Conservation (phyloP, 164 flowering plant genomes). For the Santalum album region DNA sequence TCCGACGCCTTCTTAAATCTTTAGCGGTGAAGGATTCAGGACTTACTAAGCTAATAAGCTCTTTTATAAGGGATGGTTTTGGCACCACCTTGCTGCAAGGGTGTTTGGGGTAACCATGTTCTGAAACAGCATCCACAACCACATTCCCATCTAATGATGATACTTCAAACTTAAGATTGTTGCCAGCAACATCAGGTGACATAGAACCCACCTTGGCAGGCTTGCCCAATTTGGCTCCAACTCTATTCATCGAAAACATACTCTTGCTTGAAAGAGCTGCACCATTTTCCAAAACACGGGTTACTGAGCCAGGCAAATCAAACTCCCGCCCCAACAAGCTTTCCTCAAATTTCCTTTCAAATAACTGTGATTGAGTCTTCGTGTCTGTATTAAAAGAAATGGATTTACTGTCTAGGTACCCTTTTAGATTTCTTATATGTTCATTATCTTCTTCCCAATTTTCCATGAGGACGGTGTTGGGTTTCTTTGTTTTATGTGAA, state of each 20-base stretch:
- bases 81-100: not conserved
- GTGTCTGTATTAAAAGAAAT: too few species aligned
- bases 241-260: not conserved
- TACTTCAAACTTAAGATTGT: too few species aligned
- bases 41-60: not conserved
- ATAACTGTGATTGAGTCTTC: not conserved
- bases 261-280: not conserved
- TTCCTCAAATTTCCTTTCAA: not conserved
- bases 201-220: not conserved
- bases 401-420: too few species aligned
- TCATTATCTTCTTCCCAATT: not conserved
- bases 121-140: not conserved
- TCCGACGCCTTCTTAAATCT: not conserved
- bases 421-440: not conserved
- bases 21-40: not conserved
- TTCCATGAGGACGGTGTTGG: not conserved
- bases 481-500: not conserved
- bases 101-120: not conserved
- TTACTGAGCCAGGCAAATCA: not conserved
- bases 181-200: not conserved
- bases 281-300: not conserved
- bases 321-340: not conserved
- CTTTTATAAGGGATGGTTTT: not conserved
- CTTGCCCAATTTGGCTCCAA: not conserved
- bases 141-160: not conserved